Evolutionary conservation across 257 asterid species (phyloP), one percentile per base, ranked within the genome.

Genomic region (Cynanchum wilfordii): DNA sequence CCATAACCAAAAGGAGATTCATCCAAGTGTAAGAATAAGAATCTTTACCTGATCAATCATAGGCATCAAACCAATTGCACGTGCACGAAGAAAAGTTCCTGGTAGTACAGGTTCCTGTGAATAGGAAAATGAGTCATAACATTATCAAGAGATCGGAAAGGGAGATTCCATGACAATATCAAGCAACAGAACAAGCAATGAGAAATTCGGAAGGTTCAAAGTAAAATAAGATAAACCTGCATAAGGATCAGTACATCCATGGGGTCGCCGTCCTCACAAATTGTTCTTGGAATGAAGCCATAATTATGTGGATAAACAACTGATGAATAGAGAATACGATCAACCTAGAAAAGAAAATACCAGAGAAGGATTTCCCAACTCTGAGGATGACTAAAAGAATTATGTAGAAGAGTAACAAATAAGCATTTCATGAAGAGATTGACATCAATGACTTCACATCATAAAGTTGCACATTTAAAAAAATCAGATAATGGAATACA

Each of bases 231-330:
- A 64, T 49, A 60, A 77, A 92, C 98, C 97, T 92, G 98, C 98
- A 93, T 93, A 65, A 93, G 84, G 79, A 90, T 78, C 63, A 93
- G 82, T 73, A 93, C 97, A 72, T 93, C 98, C 84, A 93, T 83
- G 64, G 98, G 96, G 75, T 93, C 98, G 69, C 86, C 81, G 82
- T 93, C 98, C 79, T 93, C 98, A 55, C 97, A 93, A 68, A 93
- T 84, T 69, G 97, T 93, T 64, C 98, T 81, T 20, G 98, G 96
- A 66, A 93, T 84, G 88, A 90, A 92, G 5, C 98, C 98, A 22
- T 92, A 92, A 90, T 92, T 92, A 84, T 90, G 98, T 59, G 97
- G 97, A 85, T 90, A 93, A 22, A 92, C 98, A 64, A 93, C 98
- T 12, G 98, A 93, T 27, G 98, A 93, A 88, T 93, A 93, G 5